A percentile compares a stretch with the other conserved stretches of the same genome.
These are phyloP conservation scores for Pichia sp. DNA, from an alignment of 1,139 yeast genomes.

Conservation along the genomic window DNA sequence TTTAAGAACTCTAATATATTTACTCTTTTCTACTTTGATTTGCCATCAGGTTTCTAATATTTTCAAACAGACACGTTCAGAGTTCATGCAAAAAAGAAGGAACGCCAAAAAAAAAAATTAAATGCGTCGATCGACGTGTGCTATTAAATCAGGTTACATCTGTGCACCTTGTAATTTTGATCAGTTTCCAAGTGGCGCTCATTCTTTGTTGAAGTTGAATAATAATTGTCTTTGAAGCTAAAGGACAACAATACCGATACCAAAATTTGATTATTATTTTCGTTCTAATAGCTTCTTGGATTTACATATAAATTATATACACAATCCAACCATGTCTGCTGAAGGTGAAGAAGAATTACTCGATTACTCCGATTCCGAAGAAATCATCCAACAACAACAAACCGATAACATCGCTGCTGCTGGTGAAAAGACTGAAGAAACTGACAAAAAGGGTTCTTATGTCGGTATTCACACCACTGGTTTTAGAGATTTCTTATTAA, in stretches of 20 bases:
- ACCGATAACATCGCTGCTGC: constrained; percentile 56
- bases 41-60: too few relatives aligned
- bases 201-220: background rate
- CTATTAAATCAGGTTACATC: background rate
- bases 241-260: too few relatives aligned
- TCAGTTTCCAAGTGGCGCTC: background rate
- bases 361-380: constrained; percentile 98
- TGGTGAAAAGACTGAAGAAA: constrained; percentile 46
- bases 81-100: background rate
- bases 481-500: constrained; percentile 92
- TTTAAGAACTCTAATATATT: too few relatives aligned
- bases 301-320: background rate
- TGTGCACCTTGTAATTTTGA: background rate
- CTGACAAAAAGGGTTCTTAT: constrained; percentile 93
- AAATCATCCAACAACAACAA: constrained; percentile 45
- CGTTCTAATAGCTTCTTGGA: too few relatives aligned
- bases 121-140: background rate
- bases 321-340: constrained; percentile 51
- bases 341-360: constrained; percentile 99
- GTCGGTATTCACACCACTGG: constrained; percentile 98
- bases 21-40: too few relatives aligned
- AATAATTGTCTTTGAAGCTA: background rate
- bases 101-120: background rate
- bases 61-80: background rate
- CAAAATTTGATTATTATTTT: too few relatives aligned